Base-by-base conservation (phyloP, 2,329 filamentous ascomycete genomes). In the Huntiella abstrusa region DNA sequence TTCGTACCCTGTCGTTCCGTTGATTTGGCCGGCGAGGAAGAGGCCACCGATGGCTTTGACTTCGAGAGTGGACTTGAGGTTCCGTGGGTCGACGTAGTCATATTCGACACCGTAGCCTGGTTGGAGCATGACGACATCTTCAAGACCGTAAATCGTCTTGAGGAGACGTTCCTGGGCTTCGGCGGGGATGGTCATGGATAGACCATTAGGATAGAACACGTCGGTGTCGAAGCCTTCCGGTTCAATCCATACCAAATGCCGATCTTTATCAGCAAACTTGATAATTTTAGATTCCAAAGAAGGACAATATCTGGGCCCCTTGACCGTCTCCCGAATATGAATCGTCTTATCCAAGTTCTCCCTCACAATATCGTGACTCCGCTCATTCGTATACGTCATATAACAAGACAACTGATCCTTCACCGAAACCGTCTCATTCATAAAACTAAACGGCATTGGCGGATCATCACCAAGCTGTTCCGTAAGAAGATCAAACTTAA, bases 71-170 rank as follows among this genome's bases (percentile, higher is more conserved):
- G 82, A 76, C 52, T 79, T 80, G 3, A 98, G 69, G 54, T 82
- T 81, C 45, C 91, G 80, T 13, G 91, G 91, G 58, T 98, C 91
- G 13, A 98, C 84, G 60, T 98, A 98, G 64, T 96, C 91, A 61
- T 98, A 98, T 60, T 98, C 91, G 1, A 98, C 91, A 5, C 91
- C 91, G 56, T 98, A 98, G 6, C 88, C 91, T 1, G 88, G 81
- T 56, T 96, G 88, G 5, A 93, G 72, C 87, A 98, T 95, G 19
- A 69, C 77, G 4, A 86, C 86, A 49, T 87, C 76, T 57, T 96
- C 88, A 1, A 98, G 70, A 0, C 91, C 91, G n/a, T 65, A 71
- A 46, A 98, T 81, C 0, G 85, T 93, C 47, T 77, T 80, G n/a
- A 98, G 68, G 57, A 92, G 76, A 44, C 79, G 73, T 55, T 83